Base-by-base conservation (phyloP, 1,139 yeast species). In the Lipomyces yarrowii region DNA sequence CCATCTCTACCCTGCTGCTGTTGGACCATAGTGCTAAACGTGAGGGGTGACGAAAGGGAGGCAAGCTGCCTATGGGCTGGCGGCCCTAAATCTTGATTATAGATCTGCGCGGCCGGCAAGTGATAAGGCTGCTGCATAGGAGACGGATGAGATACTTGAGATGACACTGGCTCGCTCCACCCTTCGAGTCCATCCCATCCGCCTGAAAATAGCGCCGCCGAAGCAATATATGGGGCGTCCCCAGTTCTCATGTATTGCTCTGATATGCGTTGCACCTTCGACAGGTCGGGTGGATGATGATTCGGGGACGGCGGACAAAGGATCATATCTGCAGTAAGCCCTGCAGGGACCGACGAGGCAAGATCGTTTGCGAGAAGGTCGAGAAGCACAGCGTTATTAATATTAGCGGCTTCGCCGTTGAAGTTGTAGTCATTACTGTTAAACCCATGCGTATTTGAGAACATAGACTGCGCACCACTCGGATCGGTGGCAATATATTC, bases 201-300 rank as follows among this genome's bases (percentile, higher is more conserved):
- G 6, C 35, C 46, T 30, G 56, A 54, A 42, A 57, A 39, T 26
- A 46, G 56, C n/a, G 64, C 35, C 2, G 65, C 63, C 23, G 64
- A 64, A 2, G 64, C 61, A 13, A 57, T 57, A 42, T 39, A 61
- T 6, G 67, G 67, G 21, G 61, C 64, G 32, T 64, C 67, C 26
- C 64, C 62, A 6, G 64, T 57, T 18, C 67, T 55, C 35, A 42
- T 8, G 62, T 61, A 61, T 35, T 57, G 30, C 11, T 64, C 67
- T 4, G 64, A 56, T 15, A 57, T 57, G 13, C 35, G 59, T 55
- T 61, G 67, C 15, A 54, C 61, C 4, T 56, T 56, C n/a, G 66
- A 37, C 15, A 21, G 21, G 13, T 61, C 66, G 3, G 64, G 64
- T 2, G 55, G 60, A 26, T 3, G 30, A 18, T 42, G 60, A 42